phyloP scores from a whole-genome alignment of 1,284 basidiomycete genomes.

The Ganoderma resinaceum region DNA sequence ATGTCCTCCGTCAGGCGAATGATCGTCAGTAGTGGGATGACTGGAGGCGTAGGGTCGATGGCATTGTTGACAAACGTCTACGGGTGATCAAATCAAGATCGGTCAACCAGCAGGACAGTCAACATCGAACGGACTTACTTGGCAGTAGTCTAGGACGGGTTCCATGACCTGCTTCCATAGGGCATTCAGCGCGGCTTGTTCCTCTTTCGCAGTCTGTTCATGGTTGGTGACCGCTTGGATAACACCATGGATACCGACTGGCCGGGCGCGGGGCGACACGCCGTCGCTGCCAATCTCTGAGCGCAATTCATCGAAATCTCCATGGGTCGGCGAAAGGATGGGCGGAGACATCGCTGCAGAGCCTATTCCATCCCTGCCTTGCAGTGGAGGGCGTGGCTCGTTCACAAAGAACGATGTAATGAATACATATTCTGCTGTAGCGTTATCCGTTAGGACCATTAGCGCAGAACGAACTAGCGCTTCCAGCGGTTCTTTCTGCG shows the following conservation, averaged over 20 bases:
- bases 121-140: slow-evolving; percentile 51
- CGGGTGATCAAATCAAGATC: background rate
- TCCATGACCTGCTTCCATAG: slow-evolving; percentile 94
- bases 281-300: slow-evolving; percentile 36
- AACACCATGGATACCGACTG: slow-evolving; percentile 38
- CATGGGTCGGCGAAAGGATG: slow-evolving; percentile 37
- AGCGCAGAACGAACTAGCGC: slow-evolving; percentile 84
- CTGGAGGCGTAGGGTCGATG: slow-evolving; percentile 74
- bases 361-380: slow-evolving; percentile 45
- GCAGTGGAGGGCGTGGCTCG: slow-evolving; percentile 41
- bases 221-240: slow-evolving; percentile 27
- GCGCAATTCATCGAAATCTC: slow-evolving; percentile 39
- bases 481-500: slow-evolving; percentile 85
- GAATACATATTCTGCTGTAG: slow-evolving; percentile 90
- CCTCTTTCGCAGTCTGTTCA: slow-evolving; percentile 52
- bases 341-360: slow-evolving; percentile 47
- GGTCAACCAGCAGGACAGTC: too few species aligned
- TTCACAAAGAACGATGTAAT: slow-evolving; percentile 81
- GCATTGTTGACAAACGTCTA: slow-evolving; percentile 74
- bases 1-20: slow-evolving; percentile 88
- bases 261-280: slow-evolving; percentile 35
- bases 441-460: slow-evolving; percentile 93
- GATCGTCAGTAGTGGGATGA: slow-evolving; percentile 83
- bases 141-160: slow-evolving; percentile 84
- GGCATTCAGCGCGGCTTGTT: slow-evolving; percentile 60